Evolutionary conservation across 1,284 basidiomycete species (phyloP), one percentile per base, ranked within the genome.

Genomic region (Apiotrichum gracile): DNA sequence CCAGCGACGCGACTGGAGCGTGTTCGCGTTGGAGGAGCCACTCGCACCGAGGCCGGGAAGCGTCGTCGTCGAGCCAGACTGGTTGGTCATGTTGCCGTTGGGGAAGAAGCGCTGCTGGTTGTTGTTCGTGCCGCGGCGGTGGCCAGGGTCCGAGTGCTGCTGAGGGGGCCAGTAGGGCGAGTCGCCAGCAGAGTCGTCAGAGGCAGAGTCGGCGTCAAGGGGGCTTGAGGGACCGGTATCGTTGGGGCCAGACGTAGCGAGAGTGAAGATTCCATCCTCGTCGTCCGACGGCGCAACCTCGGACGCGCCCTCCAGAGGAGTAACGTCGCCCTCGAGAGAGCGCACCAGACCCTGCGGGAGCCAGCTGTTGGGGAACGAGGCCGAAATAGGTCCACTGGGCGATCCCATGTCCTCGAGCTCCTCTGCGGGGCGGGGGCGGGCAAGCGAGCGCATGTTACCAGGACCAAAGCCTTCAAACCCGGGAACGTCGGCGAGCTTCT

Each of bases 391-490:
- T 13, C 70, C 69, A 38, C 64, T 68, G 5, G 74, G 73, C 40
- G 75, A 77, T 9, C 73, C 70, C 7, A 64, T 64, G 48, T 76
- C 74, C 26, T 59, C 55, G 31, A 49, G 8, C 40, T 50, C 51
- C 38, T 47, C 39, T 21, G 17, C 10, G 26, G 37, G 35, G 35
- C n/a, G 42, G 22, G 41, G 52, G 46, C 38, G 55, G 8, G 49
- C 56, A 5, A 58, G 48, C 38, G 55, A 57, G 37, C 42, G 57
- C 22, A 38, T 47, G 13, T 62, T 55, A 8, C 69, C 66, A 2
- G 74, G 75, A 24, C 74, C 74, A 62, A 76, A 76, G 55, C 73
- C 73, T 47, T 76, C 74, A 49, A 75, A 76, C 0, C 73, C 73
- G n/a, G 44, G 33, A 3, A 35, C 19, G 16, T 47, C 46, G 46